A percentile compares a stretch with the other conserved stretches of the same genome.
These are phyloP conservation scores for Fusarium camptoceras DNA, from an alignment of 2,329 filamentous ascomycete genomes.

Conservation along the genomic window DNA sequence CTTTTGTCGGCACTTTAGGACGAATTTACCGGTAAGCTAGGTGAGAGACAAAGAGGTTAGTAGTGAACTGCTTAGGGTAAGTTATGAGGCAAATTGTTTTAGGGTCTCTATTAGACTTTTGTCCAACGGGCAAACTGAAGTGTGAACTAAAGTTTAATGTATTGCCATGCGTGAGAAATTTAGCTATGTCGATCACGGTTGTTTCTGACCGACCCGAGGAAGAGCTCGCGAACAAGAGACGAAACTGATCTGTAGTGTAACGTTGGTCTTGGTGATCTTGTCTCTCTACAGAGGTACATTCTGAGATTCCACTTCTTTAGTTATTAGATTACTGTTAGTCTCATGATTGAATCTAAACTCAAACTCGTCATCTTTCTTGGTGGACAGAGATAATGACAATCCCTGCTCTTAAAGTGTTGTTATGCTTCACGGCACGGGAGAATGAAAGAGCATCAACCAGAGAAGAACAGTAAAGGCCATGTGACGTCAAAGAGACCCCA, in stretches of 20 bases:
- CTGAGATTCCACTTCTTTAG: not conserved
- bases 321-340: not conserved
- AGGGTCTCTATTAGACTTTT: conserved; percentile 1
- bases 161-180: conserved; percentile 12
- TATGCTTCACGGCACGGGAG: not conserved
- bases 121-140: not conserved
- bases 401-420: not conserved
- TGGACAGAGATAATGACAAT: not conserved
- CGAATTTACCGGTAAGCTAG: not conserved
- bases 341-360: not conserved
- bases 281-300: not conserved
- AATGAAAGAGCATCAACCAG: conserved; percentile 1
- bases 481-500: conserved; percentile 3
- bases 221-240: not conserved
- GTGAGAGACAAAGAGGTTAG: not conserved
- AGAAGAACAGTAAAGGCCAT: not conserved
- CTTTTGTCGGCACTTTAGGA: conserved; percentile 18
- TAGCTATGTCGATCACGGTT: conserved; percentile 32
- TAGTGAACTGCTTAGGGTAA: not conserved
- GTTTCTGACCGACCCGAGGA: conserved; percentile 15
- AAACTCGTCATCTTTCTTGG: not conserved
- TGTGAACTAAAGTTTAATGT: not conserved
- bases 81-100: not conserved
- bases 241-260: conserved; percentile 19
- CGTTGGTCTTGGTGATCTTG: not conserved